Evolutionary conservation across 129 eudicot species (phyloP).

Genomic region (Flaveria sonorensis): DNA sequence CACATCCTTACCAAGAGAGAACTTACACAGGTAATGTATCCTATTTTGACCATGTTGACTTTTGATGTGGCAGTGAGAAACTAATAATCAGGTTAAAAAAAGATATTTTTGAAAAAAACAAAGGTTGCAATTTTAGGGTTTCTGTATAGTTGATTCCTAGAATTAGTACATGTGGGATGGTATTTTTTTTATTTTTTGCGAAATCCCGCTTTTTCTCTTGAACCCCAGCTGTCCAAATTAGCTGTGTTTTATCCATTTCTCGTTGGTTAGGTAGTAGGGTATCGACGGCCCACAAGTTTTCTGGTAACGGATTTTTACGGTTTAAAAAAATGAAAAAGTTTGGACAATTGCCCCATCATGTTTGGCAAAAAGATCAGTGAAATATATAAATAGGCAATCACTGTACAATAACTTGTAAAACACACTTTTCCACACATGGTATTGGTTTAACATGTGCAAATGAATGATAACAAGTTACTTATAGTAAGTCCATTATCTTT

Average conservation of each 20-base stretch:
- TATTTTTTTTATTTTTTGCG: not conserved
- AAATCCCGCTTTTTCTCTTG: no score
- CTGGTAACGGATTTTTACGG: not conserved
- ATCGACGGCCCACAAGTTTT: not conserved
- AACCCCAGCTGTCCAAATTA: no score
- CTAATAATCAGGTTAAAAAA: not conserved
- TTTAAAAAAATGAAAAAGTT: no score
- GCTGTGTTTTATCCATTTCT: no score
- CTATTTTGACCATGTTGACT: constrained; percentile 10
- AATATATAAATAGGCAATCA: not conserved
- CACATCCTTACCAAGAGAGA: constrained; percentile 90
- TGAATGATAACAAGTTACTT: not conserved
- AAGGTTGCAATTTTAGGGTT: not conserved
- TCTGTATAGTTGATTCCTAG: not conserved
- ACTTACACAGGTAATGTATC: constrained; percentile 69
- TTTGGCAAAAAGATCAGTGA: not conserved
- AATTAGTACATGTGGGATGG: not conserved
- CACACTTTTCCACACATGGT: not conserved
- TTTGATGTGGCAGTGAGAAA: not conserved
- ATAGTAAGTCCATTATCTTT: not conserved
- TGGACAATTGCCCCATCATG: not conserved
- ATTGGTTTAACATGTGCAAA: not conserved
- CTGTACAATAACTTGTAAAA: not conserved
- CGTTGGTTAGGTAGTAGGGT: not conserved
- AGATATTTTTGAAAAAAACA: not conserved